Conservation (phyloP, 164 flowering plant species). For the Chimonanthus praecox region DNA sequence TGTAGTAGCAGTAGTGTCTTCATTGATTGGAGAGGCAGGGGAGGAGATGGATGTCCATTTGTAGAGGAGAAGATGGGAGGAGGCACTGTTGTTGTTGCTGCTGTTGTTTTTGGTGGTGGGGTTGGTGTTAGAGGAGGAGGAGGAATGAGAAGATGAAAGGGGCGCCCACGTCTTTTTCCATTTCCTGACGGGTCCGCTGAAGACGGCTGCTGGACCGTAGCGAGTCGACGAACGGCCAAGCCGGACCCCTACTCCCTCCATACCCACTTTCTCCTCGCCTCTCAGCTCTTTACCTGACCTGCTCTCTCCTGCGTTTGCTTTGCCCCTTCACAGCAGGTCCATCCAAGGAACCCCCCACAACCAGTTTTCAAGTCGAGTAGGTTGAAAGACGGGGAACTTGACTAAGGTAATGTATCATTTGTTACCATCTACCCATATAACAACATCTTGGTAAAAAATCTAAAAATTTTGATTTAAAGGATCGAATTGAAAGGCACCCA, state of each 20-base stretch:
- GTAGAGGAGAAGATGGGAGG: constrained; percentile 66
- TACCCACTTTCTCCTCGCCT: constrained; percentile 9
- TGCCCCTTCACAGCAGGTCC: too few relatives aligned
- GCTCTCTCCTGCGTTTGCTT: too few relatives aligned
- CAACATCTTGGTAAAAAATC: too few relatives aligned
- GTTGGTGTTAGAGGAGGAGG: constrained; percentile 3
- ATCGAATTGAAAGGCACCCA: too few relatives aligned
- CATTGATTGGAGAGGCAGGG: constrained; percentile 16
- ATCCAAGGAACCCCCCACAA: too few relatives aligned
- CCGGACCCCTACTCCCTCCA: constrained; percentile 97
- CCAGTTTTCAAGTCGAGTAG: too few relatives aligned
- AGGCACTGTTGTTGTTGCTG: constrained; percentile 39
- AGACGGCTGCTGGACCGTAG: constrained; percentile 85
- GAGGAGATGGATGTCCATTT: constrained; percentile 80
- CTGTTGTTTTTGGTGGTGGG: constrained; percentile 5
- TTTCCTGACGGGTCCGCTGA: constrained; percentile 89
- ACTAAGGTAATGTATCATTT: too few relatives aligned
- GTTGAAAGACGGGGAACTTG: too few relatives aligned
- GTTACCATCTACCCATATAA: too few relatives aligned
- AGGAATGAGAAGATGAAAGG: constrained; percentile 36
- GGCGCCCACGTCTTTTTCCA: constrained; percentile 97
- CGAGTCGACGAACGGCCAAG: constrained; percentile 85
- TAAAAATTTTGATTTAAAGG: too few relatives aligned
- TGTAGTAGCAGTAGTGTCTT: constrained; percentile 22
- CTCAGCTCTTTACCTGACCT: too few relatives aligned